A percentile compares a stretch with the other conserved stretches of the same genome.
Conservation (phyloP, 2,329 filamentous ascomycete species). For the Trichoderma simmonsii region DNA sequence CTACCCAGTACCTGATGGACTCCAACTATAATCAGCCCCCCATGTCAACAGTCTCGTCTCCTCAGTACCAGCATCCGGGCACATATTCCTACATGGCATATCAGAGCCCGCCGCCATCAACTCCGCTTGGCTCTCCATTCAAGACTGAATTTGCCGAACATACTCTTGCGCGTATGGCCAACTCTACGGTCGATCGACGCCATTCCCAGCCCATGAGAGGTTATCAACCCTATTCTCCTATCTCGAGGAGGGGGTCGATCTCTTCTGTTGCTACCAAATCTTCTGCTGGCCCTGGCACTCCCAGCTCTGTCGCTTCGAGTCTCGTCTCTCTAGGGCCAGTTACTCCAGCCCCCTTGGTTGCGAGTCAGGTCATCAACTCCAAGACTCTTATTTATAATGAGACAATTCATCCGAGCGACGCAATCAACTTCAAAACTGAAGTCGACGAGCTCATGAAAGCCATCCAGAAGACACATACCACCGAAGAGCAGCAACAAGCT, state of each 20-base stretch:
- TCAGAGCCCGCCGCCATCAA: slow-evolving; percentile 35
- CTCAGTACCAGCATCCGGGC: slow-evolving; percentile 42
- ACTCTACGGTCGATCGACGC: slow-evolving; percentile 26
- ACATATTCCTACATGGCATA: slow-evolving; percentile 46
- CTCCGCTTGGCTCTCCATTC: slow-evolving; percentile 34
- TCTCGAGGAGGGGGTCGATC: slow-evolving; percentile 33
- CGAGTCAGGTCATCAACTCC: slow-evolving; percentile 24
- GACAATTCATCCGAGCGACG: slow-evolving; percentile 44
- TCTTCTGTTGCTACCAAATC: slow-evolving; percentile 14
- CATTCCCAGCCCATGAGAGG: slow-evolving; percentile 31
- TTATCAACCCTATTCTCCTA: slow-evolving; percentile 34
- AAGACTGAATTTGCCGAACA: slow-evolving; percentile 35
- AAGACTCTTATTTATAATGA: slow-evolving; percentile 46
- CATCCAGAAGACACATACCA: slow-evolving; percentile 66
- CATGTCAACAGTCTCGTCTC: slow-evolving; percentile 41
- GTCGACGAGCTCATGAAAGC: slow-evolving; percentile 87
- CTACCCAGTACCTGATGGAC: slow-evolving; percentile 47
- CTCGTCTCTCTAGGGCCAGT: slow-evolving; percentile 19
- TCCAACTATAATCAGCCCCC: slow-evolving; percentile 43
- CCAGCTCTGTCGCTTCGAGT: background rate
- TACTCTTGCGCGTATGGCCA: slow-evolving; percentile 23
- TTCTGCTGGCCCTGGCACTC: slow-evolving; percentile 25
- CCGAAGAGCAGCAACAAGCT: slow-evolving; percentile 30
- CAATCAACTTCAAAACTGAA: slow-evolving; percentile 71
- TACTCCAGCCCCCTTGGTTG: slow-evolving; percentile 13